Evolutionary conservation across 2,329 filamentous ascomycete genomes (phyloP), one percentile per base, ranked within the genome.

Genomic region (Lachnellula arida): DNA sequence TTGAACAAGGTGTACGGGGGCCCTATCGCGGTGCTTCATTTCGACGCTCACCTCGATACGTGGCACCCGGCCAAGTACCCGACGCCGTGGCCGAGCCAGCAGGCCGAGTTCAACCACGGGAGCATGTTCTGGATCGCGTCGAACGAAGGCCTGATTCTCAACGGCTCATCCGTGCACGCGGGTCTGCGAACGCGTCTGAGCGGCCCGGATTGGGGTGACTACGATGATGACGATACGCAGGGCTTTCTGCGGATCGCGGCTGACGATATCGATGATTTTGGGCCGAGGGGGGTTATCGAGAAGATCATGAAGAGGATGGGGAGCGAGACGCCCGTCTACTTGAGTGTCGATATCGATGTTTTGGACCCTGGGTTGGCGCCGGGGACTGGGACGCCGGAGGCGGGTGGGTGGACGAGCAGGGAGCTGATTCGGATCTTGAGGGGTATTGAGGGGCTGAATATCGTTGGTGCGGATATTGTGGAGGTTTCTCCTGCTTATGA

Each of bases 121-220:
- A 89, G 84, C 63, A 94, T 96, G 85, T 96, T 96, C 78, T 93
- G 90, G 87, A 81, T 93, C 63, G 91, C 91, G 5, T 85, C 86
- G 49, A 84, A 85, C 32, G 91, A 96, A 71, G 89, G 89, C 0
- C 75, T 96, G 25, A 85, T 96, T 56, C 78, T 82, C 58, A 92
- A 93, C 71, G 75, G 78, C 14, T 86, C 82, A 0, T 88, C 84
- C 22, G 89, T 94, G 5, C 91, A 96, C 71, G 91, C 89, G 0
- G 91, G 91, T 1, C 76, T 96, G 50, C 85, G 91, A 46, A 95
- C 90, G 0, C 80, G 90, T 1, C 77, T 96, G 5, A 84, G 82
- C 0, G 86, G 85, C 42, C 73, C 75, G 44, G 84, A 84, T 64
- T 86, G 80, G 65, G 76, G 74, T 2, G 87, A 89, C 69, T 88